phyloP scores from a whole-genome alignment of 257 asterid genomes.

The Petunia axillaris region DNA sequence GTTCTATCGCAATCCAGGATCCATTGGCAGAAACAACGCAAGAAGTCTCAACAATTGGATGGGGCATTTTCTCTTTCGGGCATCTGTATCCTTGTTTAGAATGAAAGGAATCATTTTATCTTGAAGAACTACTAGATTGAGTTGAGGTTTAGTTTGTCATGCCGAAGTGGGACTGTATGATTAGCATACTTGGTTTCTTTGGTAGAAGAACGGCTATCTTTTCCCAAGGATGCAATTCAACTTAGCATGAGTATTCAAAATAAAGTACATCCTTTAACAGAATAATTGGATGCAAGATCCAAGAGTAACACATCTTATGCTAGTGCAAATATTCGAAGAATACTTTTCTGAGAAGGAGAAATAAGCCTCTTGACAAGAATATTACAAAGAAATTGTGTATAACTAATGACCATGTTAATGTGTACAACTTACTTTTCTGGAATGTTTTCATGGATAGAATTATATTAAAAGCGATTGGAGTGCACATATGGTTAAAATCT shows the following conservation, averaged over 20 bases:
- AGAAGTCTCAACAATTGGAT: neutral
- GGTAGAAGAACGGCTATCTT: neutral
- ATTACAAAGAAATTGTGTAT: neutral
- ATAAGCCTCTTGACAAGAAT: neutral
- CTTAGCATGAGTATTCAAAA: neutral
- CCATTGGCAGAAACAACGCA: no score
- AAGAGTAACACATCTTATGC: neutral
- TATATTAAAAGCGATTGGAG: neutral
- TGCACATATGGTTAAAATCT: neutral
- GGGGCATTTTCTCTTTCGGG: neutral
- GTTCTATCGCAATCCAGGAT: no score
- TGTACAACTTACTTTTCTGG: neutral
- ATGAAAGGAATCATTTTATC: neutral
- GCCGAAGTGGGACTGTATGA: slow-evolving; percentile 2
- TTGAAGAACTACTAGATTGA: slow-evolving; percentile 19
- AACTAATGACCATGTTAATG: neutral
- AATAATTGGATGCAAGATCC: slow-evolving; percentile 14
- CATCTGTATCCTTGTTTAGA: neutral
- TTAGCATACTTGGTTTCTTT: neutral
- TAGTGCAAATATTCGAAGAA: neutral
- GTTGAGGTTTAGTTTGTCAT: neutral
- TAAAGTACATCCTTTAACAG: neutral
- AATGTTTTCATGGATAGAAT: neutral
- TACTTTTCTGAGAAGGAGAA: neutral
- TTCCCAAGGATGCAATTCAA: slow-evolving; percentile 10